phyloP scores from a whole-genome alignment of 306 rosid genomes.

The Aeschynomene evenia region DNA sequence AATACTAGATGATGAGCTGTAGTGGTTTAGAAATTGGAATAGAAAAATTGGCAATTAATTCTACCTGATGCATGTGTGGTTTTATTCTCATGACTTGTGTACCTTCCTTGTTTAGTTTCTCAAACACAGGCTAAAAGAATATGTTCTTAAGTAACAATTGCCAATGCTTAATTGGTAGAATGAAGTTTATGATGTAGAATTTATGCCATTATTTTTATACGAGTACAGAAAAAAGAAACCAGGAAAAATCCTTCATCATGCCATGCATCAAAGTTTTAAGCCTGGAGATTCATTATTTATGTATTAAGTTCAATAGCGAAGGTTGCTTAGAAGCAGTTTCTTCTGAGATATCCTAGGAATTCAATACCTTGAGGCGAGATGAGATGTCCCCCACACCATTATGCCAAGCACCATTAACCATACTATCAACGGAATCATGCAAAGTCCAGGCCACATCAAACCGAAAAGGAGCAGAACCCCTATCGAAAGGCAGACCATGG shows the following conservation, averaged over 20 bases:
- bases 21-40: conserved; percentile 4
- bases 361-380: not conserved
- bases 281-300: not conserved
- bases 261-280: not conserved
- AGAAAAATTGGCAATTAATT: not conserved
- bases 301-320: not conserved
- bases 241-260: conserved; percentile 1
- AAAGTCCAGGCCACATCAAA: too few species aligned
- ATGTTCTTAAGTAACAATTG: conserved; percentile 1
- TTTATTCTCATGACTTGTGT: not conserved
- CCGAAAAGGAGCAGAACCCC: too few species aligned
- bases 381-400: too few species aligned
- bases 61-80: not conserved
- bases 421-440: too few species aligned
- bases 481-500: too few species aligned
- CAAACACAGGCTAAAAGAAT: not conserved
- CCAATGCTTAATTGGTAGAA: conserved; percentile 12
- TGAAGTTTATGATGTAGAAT: not conserved
- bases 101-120: conserved; percentile 5
- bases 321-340: not conserved
- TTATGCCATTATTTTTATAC: conserved; percentile 4
- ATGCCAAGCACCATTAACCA: too few species aligned
- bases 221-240: not conserved
- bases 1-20: conserved; percentile 2
- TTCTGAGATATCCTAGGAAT: conserved; percentile 12